Percentiles rank a stretch among this genome's conserved stretches.
phyloP scores from a whole-genome alignment of 345 rosid genomes.

The Melaleuca quinquenervia region DNA sequence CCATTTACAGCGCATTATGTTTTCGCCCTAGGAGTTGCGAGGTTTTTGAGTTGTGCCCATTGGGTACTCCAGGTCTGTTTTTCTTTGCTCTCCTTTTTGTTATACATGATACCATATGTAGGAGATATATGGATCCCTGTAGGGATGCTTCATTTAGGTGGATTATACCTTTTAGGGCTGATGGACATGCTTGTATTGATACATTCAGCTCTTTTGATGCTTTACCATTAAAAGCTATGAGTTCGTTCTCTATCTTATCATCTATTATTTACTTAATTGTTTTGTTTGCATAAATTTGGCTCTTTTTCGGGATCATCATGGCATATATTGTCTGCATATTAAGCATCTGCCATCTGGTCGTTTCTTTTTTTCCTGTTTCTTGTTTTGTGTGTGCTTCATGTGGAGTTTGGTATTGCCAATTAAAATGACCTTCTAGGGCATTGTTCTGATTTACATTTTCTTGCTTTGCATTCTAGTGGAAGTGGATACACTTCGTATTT shows the following conservation, averaged over 20 bases:
- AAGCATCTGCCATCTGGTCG: background rate
- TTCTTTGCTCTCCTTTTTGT: background rate
- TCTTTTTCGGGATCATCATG: background rate
- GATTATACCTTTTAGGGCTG: background rate
- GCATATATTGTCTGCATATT: background rate
- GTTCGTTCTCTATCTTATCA: background rate
- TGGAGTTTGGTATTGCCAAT: background rate
- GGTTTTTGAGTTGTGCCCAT: slow-evolving; percentile 98
- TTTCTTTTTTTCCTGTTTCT: background rate
- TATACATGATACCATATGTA: background rate
- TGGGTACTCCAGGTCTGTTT: slow-evolving; percentile 93
- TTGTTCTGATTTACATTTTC: background rate
- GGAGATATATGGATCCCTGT: background rate
- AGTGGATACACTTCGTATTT: background rate
- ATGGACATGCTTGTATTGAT: background rate
- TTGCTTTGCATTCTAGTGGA: background rate
- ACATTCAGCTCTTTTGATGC: background rate
- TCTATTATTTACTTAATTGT: background rate
- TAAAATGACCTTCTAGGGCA: background rate
- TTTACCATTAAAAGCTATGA: background rate
- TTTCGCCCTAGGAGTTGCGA: slow-evolving; percentile 93
- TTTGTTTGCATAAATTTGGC: background rate
- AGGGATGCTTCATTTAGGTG: background rate
- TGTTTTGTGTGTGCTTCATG: too few species aligned
- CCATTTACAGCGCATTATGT: slow-evolving; percentile 99